Base-by-base conservation (phyloP, 208 protist genomes). In the Crithidia bombi region DNA sequence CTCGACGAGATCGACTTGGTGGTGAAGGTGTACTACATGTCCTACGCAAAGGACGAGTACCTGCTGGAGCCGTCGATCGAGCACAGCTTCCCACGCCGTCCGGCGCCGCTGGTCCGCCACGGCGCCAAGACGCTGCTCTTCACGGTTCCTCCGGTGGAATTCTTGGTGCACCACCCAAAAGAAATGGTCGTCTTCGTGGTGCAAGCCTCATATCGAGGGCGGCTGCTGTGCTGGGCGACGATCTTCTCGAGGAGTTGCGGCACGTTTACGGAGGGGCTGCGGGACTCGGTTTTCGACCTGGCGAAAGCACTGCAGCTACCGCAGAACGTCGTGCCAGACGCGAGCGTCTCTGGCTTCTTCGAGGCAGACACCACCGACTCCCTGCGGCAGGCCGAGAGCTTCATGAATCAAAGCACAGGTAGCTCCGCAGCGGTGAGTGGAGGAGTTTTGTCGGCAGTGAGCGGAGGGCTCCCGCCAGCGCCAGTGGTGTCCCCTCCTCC, bases 181-280 rank as follows among this genome's bases (percentile, higher is more conserved):
- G 79, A 94, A 26, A 64, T 90, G 73, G 69, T 82, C 35, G 76
- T 91, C 11, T 82, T 91, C 35, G 77, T 84, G 23, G 50, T 94
- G 32, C 74, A 80, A 25, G 35, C 85, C 1, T 38, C 30, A 14
- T 87, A 88, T 73, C 78, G 73, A 3, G 73, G 73, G n/a, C 67
- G 69, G 9, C 55, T 83, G 25, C 49, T 94, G 23, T 89, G 74
- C 47, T 94, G 85, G 83, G 49, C 83, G 6, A 75, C 74, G n/a
- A 64, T 91, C 44, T 81, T 74, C 67, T 55, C 79, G 14, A 63
- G 43, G 26, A 36, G 46, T 3, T 43, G 39, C 10, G 85, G 82
- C 25, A 30, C 61, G 39, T 90, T 87, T 83, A 75, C 64, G 21
- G 76, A 80, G 64, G 75, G 68, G 7, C 41, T 94, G 23, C 83